phyloP scores from a whole-genome alignment of 257 asterid genomes.

The Jaltomata sinuosa region DNA sequence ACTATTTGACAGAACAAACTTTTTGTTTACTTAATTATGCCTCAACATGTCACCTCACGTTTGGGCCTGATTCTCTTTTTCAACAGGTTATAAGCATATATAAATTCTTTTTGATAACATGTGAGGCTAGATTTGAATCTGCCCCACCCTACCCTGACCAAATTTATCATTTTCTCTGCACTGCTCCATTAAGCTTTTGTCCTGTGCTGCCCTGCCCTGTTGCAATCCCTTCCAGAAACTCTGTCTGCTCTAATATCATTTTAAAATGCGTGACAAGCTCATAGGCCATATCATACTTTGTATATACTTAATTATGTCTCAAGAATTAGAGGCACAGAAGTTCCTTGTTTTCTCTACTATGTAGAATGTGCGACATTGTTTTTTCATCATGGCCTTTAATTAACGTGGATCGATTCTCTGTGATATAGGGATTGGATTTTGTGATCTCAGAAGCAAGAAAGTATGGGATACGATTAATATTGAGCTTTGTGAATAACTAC shows the following conservation, averaged over 20 bases:
- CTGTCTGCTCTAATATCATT: neutral
- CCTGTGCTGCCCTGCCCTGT: neutral
- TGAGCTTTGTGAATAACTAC: conserved; percentile 34
- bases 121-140: neutral
- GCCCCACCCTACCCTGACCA: no score
- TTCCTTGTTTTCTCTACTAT: neutral
- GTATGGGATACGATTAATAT: conserved; percentile 19
- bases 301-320: neutral
- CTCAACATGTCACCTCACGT: neutral
- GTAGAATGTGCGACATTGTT: no score
- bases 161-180: no score
- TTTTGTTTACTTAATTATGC: neutral
- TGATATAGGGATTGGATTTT: conserved; percentile 40
- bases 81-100: no score
- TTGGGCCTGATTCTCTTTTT: neutral
- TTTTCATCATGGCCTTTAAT: no score
- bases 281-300: neutral
- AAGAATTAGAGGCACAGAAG: neutral
- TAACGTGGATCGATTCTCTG: no score
- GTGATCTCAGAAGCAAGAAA: conserved; percentile 41
- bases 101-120: neutral
- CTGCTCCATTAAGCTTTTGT: neutral
- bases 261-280: neutral
- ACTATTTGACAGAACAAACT: neutral
- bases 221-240: neutral